Base-by-base conservation (phyloP, 2,329 filamentous ascomycete genomes). In the Claviceps arundinis region DNA sequence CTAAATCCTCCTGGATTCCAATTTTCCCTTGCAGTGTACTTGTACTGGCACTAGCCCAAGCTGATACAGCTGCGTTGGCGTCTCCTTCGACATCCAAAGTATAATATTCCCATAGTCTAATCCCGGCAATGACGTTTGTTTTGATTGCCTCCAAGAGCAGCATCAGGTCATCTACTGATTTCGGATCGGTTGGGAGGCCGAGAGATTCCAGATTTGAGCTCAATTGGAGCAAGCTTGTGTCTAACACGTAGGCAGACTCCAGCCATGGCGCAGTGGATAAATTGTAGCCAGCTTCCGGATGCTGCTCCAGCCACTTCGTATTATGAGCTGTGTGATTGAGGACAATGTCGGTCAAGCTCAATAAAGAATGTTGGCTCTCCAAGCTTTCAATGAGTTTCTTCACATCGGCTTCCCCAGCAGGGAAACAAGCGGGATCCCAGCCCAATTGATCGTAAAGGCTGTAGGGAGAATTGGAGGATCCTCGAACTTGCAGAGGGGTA, bases 271-370 rank as follows among this genome's bases (percentile, higher is more conserved):
- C 90, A 0, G 91, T 97, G 42, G 83, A 82, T 57, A 95, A 74
- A 65, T 94, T 98, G 75, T 98, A 98, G 16, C 93, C 93, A 45
- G 89, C 86, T 60, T 98, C 93, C 0, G 94, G 93, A 63, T 98
- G 91, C 55, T 94, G 85, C 64, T 94, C 77, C 11, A 98, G 77
- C 93, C 93, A 98, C 61, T 85, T 80, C 68, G 87, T 94, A 70
- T 97, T 97, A 72, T 96, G 81, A 6, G 93, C 91, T 4, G 93
- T 98, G 70, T 98, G 93, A 64, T 98, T 98, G 74, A 93, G 89
- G 45, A 98, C 94, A 56, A 98, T 91, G 65, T 98, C 93, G 1
- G 91, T 96, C 71, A 98, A 70, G 56, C 87, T 89, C 52, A 98
- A 75, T 51, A 98, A 73, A 2, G 87, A 87, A 66, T 94, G 83